Evolutionary conservation across 768 basidiomycete species (phyloP).

Genomic region (Collybia nuda): DNA sequence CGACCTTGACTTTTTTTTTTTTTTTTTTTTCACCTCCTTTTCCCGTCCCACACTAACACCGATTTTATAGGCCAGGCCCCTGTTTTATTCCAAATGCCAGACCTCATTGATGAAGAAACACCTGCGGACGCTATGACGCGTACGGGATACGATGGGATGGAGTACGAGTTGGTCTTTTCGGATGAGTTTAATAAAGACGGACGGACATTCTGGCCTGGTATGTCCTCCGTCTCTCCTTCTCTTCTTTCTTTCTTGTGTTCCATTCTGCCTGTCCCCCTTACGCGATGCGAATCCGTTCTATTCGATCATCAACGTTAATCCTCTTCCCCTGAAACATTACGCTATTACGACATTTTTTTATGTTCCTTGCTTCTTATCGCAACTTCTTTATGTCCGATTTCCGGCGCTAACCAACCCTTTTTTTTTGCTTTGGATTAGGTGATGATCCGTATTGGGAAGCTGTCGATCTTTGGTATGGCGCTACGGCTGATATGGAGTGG

Average conservation of each 20-base stretch:
- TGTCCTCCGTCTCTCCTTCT: no score
- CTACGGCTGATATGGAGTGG: constrained; percentile 73
- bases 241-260: no score
- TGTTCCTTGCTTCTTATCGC: no score
- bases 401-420: no score
- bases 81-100: constrained; percentile 52
- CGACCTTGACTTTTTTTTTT: not conserved
- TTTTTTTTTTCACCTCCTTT: not conserved
- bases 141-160: constrained; percentile 70
- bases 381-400: no score
- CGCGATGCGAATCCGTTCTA: no score
- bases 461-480: constrained; percentile 70
- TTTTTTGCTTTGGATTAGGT: no score
- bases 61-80: constrained; percentile 58
- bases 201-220: constrained; percentile 20
- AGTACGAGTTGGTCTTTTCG: constrained; percentile 66
- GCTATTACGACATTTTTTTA: no score
- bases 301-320: no score
- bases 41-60: constrained; percentile 10
- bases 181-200: constrained; percentile 71
- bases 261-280: no score
- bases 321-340: no score
- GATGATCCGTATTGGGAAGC: constrained; percentile 76
- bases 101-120: constrained; percentile 71
- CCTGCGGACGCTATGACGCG: constrained; percentile 56